Percentiles rank a stretch among this genome's conserved stretches.
Evolutionary conservation across 2,329 filamentous ascomycete genomes (phyloP).

Genomic region (Exophiala oligosperma): DNA sequence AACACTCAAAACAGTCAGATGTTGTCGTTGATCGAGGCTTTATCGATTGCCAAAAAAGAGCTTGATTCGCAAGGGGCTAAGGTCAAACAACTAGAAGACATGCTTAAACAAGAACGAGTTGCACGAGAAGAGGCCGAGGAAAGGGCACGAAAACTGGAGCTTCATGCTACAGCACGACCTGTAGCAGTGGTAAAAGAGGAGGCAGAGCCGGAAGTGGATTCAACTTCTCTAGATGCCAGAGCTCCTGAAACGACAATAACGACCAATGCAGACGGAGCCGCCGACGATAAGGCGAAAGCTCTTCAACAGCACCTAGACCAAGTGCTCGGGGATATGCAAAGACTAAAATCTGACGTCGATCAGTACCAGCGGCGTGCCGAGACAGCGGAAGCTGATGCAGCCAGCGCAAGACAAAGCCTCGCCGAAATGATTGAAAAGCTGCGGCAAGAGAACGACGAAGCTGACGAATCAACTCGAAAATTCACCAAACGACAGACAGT

Average conservation of each 20-base stretch:
- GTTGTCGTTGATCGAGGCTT: conserved; percentile 76
- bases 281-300: conserved; percentile 42
- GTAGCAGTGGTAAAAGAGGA: conserved; percentile 37
- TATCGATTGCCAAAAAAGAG: conserved; percentile 81
- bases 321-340: conserved; percentile 77
- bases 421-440: conserved; percentile 87
- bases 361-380: conserved; percentile 76
- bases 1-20: conserved; percentile 70
- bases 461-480: conserved; percentile 3
- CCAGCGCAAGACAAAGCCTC: conserved; percentile 70
- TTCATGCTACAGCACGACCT: conserved; percentile 51
- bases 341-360: conserved; percentile 78
- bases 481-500: not conserved
- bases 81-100: conserved; percentile 76
- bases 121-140: conserved; percentile 85
- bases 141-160: conserved; percentile 68
- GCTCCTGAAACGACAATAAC: conserved; percentile 22
- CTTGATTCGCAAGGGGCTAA: conserved; percentile 78
- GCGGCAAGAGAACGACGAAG: conserved; percentile 56
- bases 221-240: conserved; percentile 15
- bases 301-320: conserved; percentile 72
- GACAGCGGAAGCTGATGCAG: conserved; percentile 74
- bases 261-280: conserved; percentile 37
- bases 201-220: conserved; percentile 22
- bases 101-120: conserved; percentile 74